Percentiles rank a stretch among this genome's conserved stretches.
These are phyloP conservation scores for Podila clonocystis DNA, from an alignment of 192 early-diverging fungal species.

Conservation along the genomic window DNA sequence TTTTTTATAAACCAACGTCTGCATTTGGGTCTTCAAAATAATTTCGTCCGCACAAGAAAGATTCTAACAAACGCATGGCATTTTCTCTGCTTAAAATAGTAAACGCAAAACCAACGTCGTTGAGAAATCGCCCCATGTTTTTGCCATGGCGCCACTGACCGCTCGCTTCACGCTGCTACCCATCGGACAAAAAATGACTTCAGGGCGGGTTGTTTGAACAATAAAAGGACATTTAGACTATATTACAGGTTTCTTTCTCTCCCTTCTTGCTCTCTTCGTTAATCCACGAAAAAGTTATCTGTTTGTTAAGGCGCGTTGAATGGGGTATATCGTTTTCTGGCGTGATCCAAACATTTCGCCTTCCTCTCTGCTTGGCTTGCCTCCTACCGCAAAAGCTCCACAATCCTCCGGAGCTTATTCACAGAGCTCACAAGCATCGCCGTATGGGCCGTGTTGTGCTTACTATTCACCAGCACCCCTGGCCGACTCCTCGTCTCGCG, in stretches of 20 bases:
- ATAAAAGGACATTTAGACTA: not conserved
- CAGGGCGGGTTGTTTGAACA: constrained; percentile 19
- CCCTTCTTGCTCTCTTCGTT: not conserved
- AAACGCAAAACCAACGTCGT: constrained; percentile 48
- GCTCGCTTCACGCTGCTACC: constrained; percentile 69
- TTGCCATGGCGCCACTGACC: constrained; percentile 60
- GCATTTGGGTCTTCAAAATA: not conserved
- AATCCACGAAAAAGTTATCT: not conserved
- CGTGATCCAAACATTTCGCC: not conserved
- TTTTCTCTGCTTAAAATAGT: constrained; percentile 17
- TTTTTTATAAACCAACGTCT: not conserved
- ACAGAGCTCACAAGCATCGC: constrained; percentile 15
- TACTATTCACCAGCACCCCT: not conserved
- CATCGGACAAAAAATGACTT: constrained; percentile 56
- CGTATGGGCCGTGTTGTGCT: not conserved
- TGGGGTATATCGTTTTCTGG: not conserved
- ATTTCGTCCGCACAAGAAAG: not conserved
- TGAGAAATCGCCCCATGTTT: constrained; percentile 63
- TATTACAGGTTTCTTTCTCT: not conserved
- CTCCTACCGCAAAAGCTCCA: constrained; percentile 15
- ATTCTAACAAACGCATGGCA: not conserved
- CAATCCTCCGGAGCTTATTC: constrained; percentile 25
- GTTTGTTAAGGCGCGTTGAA: not conserved
- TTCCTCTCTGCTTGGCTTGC: not conserved
- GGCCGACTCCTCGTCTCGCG: constrained; percentile 10